phyloP scores from a whole-genome alignment of 176 grass and related monocot genomes.

The Microstegium vimineum region DNA sequence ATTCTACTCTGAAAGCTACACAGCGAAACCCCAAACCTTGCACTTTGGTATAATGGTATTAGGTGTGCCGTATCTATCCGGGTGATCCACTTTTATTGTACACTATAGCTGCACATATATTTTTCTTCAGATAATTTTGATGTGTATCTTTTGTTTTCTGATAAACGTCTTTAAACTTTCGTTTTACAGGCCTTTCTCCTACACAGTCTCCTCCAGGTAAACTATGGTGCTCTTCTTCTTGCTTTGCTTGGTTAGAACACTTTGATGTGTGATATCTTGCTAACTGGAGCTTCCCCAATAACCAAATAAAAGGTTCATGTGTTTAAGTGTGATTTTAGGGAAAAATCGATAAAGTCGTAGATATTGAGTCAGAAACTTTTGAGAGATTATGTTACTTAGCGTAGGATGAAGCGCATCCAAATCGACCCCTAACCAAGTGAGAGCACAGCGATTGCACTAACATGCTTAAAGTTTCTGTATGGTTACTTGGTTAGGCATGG shows the following conservation, averaged over 20 bases:
- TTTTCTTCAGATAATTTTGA: conserved; percentile 11
- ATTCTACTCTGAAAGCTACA: neutral
- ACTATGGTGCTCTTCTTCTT: neutral
- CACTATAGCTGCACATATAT: neutral
- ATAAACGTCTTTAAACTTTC: neutral
- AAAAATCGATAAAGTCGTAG: neutral
- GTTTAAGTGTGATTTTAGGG: neutral
- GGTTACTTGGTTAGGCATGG: neutral
- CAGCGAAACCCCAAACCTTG: neutral
- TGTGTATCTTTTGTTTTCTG: neutral
- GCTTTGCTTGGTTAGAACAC: conserved; percentile 6
- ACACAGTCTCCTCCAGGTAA: conserved; percentile 42
- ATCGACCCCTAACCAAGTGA: neutral
- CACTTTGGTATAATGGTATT: neutral
- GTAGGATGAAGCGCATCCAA: neutral
- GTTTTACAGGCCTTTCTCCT: conserved; percentile 25
- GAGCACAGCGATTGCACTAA: neutral
- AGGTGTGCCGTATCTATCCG: neutral
- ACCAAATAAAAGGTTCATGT: neutral
- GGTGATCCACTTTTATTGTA: neutral
- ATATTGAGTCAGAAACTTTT: neutral
- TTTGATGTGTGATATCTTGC: neutral
- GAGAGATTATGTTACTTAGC: neutral
- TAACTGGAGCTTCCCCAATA: neutral
- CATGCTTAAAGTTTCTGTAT: neutral